Conservation (phyloP, 2,329 filamentous ascomycete genomes). For the Xylariaceae sp. region DNA sequence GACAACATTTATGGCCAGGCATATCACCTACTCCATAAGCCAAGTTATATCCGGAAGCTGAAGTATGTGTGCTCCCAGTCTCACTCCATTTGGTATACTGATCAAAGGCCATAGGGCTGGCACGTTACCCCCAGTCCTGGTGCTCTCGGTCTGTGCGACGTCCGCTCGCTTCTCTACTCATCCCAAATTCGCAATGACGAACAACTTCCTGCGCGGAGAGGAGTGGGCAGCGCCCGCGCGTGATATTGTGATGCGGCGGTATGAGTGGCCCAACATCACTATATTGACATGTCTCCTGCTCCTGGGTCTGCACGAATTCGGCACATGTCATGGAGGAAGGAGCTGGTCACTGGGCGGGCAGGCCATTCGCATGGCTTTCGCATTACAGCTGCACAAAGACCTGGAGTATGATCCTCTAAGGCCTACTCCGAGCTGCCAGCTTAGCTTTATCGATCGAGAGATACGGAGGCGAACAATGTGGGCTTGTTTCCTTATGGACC, state of each 20-base stretch:
- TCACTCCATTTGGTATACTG: too few relatives aligned
- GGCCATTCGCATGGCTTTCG: constrained; percentile 94
- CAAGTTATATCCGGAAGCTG: constrained; percentile 88
- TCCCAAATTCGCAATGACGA: constrained; percentile 66
- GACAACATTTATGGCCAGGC: constrained; percentile 93
- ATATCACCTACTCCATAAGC: constrained; percentile 91
- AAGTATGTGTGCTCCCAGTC: constrained; percentile 52
- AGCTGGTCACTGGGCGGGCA: constrained; percentile 96
- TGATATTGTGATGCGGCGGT: constrained; percentile 77
- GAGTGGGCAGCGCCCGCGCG: constrained; percentile 84
- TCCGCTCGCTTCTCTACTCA: constrained; percentile 93
- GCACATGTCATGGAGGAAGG: constrained; percentile 89
- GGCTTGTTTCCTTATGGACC: constrained; percentile 96
- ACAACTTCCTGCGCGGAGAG: constrained; percentile 81
- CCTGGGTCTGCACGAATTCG: constrained; percentile 88
- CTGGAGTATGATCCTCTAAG: constrained; percentile 71
- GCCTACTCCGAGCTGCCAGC: constrained; percentile 53
- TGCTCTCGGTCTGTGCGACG: constrained; percentile 89
- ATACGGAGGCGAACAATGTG: constrained; percentile 94
- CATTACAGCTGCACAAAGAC: constrained; percentile 86
- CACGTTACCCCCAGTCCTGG: constrained; percentile 78
- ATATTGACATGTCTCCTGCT: constrained; percentile 86
- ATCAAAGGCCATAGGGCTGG: constrained; percentile 55
- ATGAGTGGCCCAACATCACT: constrained; percentile 93
- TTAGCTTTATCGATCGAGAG: constrained; percentile 88